Evolutionary conservation across 140 eudicot genomes (phyloP).

Genomic region (Ambrosia hybrid): DNA sequence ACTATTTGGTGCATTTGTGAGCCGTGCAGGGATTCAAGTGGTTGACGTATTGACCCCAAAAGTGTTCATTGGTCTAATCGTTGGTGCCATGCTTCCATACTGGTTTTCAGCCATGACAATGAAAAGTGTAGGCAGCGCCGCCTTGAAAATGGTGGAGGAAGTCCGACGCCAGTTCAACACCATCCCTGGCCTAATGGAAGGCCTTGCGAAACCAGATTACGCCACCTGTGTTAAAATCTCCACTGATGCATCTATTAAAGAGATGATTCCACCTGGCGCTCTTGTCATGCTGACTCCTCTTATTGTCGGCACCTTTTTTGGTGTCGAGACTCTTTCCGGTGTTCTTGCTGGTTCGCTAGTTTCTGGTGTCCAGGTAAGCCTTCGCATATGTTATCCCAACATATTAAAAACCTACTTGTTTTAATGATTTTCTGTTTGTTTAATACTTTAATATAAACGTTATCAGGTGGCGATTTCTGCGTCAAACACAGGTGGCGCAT

Average conservation of each 20-base stretch:
- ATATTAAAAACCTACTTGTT: too few species aligned
- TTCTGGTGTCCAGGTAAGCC: constrained; percentile 80
- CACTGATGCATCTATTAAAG: constrained; percentile 91
- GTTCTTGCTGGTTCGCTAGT: constrained; percentile 89
- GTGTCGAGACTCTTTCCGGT: constrained; percentile 84
- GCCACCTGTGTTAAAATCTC: constrained; percentile 91
- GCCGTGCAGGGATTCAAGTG: constrained; percentile 62
- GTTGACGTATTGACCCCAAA: constrained; percentile 85
- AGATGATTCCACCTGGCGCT: constrained; percentile 92
- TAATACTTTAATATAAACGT: too few species aligned
- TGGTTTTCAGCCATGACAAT: constrained; percentile 98
- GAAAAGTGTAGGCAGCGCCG: constrained; percentile 96
- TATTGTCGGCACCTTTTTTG: constrained; percentile 73
- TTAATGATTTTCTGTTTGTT: too few species aligned
- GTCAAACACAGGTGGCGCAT: constrained; percentile 27
- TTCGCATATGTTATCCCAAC: not conserved
- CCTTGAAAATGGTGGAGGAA: constrained; percentile 87
- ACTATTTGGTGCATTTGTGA: constrained; percentile 85
- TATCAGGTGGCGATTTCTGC: constrained; percentile 75
- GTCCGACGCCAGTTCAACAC: constrained; percentile 82
- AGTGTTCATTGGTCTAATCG: constrained; percentile 76
- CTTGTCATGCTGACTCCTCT: constrained; percentile 94
- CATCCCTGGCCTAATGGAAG: constrained; percentile 83
- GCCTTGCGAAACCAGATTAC: constrained; percentile 68
- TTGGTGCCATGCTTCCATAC: constrained; percentile 95